These are phyloP conservation scores for Panicum virgatum DNA, from an alignment of 202 grass and related monocot genomes.

Conservation along the genomic window DNA sequence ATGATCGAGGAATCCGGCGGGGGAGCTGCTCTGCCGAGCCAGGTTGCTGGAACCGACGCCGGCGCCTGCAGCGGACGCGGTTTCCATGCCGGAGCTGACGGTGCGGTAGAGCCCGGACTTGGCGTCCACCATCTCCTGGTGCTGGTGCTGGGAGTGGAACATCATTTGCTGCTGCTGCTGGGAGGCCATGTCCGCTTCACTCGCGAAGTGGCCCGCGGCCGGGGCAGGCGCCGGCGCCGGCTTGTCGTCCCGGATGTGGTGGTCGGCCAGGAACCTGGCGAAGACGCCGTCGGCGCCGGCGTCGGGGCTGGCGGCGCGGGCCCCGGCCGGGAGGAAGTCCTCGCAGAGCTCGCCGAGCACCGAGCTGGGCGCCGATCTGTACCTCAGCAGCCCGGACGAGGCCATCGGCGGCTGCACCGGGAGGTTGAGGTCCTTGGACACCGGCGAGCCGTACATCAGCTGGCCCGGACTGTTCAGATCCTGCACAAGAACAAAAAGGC, in stretches of 20 bases:
- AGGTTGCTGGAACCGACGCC: constrained; percentile 40
- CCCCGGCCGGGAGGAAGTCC: constrained; percentile 59
- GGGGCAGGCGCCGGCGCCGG: constrained; percentile 19
- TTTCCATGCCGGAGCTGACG: constrained; percentile 59
- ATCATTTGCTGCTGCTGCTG: constrained; percentile 61
- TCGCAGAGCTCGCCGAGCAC: constrained; percentile 72
- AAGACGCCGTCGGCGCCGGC: constrained; percentile 63
- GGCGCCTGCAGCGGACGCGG: neutral
- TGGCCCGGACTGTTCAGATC: neutral
- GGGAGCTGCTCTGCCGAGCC: constrained; percentile 87
- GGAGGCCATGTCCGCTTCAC: constrained; percentile 42
- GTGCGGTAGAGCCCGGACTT: constrained; percentile 56
- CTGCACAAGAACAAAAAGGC: neutral
- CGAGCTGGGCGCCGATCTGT: constrained; percentile 82
- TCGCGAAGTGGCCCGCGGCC: constrained; percentile 51
- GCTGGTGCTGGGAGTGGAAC: constrained; percentile 61
- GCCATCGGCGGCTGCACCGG: constrained; percentile 65
- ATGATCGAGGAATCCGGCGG: constrained; percentile 81
- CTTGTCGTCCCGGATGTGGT: constrained; percentile 48
- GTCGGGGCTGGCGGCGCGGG: constrained; percentile 54
- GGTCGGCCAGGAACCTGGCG: constrained; percentile 58
- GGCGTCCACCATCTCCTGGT: constrained; percentile 51
- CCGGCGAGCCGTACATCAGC: constrained; percentile 90
- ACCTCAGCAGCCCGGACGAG: constrained; percentile 75
- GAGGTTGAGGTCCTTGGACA: constrained; percentile 86